phyloP scores from a whole-genome alignment of 2,329 filamentous ascomycete species.

The Colletotrichum gloeosporioides region DNA sequence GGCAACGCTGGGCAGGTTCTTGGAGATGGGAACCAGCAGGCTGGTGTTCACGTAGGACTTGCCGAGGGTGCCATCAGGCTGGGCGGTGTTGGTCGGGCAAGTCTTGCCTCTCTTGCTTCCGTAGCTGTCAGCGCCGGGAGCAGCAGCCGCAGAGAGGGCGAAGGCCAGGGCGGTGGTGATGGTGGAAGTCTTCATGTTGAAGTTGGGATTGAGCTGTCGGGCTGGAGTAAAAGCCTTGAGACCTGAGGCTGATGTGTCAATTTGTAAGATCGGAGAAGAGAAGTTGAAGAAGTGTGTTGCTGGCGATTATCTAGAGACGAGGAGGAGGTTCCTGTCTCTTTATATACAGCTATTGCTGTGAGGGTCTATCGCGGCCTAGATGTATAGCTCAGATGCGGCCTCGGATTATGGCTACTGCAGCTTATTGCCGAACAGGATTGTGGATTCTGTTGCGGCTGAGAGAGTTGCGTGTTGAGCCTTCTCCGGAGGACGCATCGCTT shows the following conservation, averaged over 20 bases:
- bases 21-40: conserved; percentile 10
- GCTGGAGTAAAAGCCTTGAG: neutral
- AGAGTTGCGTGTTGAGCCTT: neutral
- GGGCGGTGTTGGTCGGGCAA: conserved; percentile 8
- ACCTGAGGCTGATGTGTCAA: neutral
- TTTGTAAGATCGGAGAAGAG: neutral
- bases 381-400: neutral
- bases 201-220: neutral
- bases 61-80: conserved; percentile 14
- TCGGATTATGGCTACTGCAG: neutral
- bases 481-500: neutral
- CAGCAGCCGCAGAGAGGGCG: neutral
- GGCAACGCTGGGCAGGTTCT: neutral
- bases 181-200: conserved; percentile 7
- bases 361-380: neutral
- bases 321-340: neutral
- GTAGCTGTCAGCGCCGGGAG: neutral
- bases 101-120: neutral
- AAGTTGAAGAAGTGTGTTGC: neutral
- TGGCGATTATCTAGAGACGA: no score
- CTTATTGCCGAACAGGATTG: neutral
- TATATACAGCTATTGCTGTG: rapidly evolving
- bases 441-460: neutral
- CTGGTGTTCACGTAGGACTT: neutral
- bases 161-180: neutral